phyloP scores from a whole-genome alignment of 306 rosid genomes.

The Inga oerstediana region DNA sequence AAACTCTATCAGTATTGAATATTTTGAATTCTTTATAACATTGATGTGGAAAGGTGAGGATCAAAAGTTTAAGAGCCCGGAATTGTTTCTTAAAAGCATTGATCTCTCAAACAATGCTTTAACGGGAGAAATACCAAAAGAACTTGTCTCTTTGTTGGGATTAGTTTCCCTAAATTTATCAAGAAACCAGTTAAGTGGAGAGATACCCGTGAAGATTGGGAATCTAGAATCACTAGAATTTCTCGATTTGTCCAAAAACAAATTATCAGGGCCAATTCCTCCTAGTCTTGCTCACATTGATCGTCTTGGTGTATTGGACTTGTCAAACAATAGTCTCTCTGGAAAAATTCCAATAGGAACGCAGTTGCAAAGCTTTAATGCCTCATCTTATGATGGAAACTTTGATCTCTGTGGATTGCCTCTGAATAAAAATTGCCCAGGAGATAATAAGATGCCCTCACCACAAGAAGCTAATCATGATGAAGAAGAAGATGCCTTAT shows the following conservation, averaged over 20 bases:
- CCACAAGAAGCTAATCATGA: not conserved
- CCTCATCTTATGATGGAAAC: constrained; percentile 10
- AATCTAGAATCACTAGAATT: constrained; percentile 22
- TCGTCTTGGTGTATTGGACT: constrained; percentile 2
- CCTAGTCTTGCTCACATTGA: not conserved
- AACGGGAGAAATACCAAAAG: constrained; percentile 19
- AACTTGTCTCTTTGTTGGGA: not conserved
- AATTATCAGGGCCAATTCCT: constrained; percentile 12
- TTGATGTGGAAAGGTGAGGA: constrained; percentile 22
- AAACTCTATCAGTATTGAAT: accelerated
- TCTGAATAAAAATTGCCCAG: not conserved
- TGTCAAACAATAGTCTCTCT: constrained; percentile 22
- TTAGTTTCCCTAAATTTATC: constrained; percentile 23
- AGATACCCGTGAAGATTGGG: constrained; percentile 12
- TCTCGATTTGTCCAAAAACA: constrained; percentile 32
- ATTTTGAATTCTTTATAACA: not conserved
- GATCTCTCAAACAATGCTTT: constrained; percentile 33
- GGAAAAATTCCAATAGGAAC: constrained; percentile 30
- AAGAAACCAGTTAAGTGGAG: constrained; percentile 4
- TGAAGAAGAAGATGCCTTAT: not conserved
- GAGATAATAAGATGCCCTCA: not conserved
- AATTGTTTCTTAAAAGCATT: not conserved
- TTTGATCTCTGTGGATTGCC: constrained; percentile 11
- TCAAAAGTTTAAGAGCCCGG: not conserved
- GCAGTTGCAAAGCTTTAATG: constrained; percentile 12